Evolutionary conservation across 2,329 filamentous ascomycete species (phyloP), one percentile per base, ranked within the genome.

Genomic region (Acrodontium crateriforme): DNA sequence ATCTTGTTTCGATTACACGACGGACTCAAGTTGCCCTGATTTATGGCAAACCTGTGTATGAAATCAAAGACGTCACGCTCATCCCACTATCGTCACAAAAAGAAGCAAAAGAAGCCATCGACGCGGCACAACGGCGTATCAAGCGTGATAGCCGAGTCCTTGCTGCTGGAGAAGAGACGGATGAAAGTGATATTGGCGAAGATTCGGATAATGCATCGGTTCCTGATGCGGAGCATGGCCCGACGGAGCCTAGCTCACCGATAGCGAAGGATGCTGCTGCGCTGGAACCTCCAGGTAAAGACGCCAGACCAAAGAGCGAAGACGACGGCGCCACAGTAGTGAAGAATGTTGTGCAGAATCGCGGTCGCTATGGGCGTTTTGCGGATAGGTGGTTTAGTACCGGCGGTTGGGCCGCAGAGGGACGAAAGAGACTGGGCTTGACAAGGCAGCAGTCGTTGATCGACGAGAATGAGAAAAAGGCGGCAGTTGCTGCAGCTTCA

Each of bases 301-400:
- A 48, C 17, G 53, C 47, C 25, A 47, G 50, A 8, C 28, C 44
- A 11, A 38, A 46, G 19, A 50, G 20, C 20, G 20, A 22, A 5
- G 20, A 22, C 13, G 20, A 51, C 18, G 52, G 46, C n/a, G 75
- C 67, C 38, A 84, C 76, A 40, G 74, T 94, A 34, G 83, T 78
- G 0, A 75, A 92, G 53, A 81, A 95, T 58, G 85, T 95, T 2
- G 87, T 94, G 29, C 71, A 74, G 19, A 75, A 72, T 32, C 78
- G 74, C 42, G 84, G 85, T 1, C 75, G 74, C 37, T 95, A 94
- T 52, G 87, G 85, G 4, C 68, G 81, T 19, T 94, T 95, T 51
- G 82, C 87, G 0, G 72, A 84, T 37, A 74, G 77, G 34, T 98
- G 89, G 89, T 89, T 95, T 49, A 89, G 82, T 23, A 74, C 71